These are phyloP conservation scores for Cucumis cinereus DNA, from an alignment of 306 rosid species.

Conservation along the genomic window DNA sequence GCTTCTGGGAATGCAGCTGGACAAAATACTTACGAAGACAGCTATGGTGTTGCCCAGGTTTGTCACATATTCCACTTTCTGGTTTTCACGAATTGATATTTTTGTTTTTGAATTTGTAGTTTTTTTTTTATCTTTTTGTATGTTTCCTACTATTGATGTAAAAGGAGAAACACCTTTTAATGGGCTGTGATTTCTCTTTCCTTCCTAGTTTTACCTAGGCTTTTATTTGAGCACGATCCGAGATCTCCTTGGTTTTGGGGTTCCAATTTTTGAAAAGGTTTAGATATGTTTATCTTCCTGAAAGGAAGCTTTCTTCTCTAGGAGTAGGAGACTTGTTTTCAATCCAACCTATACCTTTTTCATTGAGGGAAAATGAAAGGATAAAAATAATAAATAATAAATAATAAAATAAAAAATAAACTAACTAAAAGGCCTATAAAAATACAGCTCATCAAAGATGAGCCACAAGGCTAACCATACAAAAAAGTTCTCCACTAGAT, in stretches of 20 bases:
- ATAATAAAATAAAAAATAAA: too few species aligned
- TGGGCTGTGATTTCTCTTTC: background rate
- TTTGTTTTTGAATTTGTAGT: background rate
- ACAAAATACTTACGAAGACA: slow-evolving; percentile 72
- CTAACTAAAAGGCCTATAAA: background rate
- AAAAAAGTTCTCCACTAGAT: background rate
- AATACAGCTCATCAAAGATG: background rate
- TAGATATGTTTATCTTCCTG: background rate
- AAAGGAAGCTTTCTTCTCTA: background rate
- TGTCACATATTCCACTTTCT: slow-evolving; percentile 25
- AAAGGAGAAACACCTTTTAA: background rate
- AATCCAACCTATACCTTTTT: background rate
- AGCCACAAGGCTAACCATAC: background rate
- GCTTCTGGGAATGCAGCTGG: slow-evolving; percentile 49
- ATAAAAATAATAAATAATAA: background rate
- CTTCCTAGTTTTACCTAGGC: background rate
- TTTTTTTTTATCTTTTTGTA: background rate
- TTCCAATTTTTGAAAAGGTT: background rate
- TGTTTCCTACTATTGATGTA: background rate
- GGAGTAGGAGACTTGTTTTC: background rate
- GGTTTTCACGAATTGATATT: slow-evolving; percentile 1
- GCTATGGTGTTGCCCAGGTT: slow-evolving; percentile 68
- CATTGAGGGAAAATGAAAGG: background rate
- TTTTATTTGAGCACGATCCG: background rate
- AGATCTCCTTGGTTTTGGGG: background rate